Percentiles rank a stretch among this genome's conserved stretches.
These are phyloP conservation scores for Claviceps capensis DNA, from an alignment of 2,329 filamentous ascomycete genomes.

Conservation along the genomic window DNA sequence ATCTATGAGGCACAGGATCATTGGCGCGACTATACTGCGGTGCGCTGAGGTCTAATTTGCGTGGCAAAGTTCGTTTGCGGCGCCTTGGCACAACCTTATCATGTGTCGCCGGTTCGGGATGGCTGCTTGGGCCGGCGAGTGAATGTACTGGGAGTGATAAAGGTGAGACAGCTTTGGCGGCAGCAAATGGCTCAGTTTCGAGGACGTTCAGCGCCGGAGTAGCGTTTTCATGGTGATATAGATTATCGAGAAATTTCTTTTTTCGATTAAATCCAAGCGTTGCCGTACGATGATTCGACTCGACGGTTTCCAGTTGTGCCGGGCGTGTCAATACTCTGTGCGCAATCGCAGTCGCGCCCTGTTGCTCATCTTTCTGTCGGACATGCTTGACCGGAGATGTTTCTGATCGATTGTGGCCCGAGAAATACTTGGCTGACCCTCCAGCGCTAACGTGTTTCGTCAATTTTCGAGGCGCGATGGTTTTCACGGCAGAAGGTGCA, in stretches of 20 bases:
- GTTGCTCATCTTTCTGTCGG: not conserved
- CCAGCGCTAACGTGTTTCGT: conserved; percentile 16
- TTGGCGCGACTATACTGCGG: conserved; percentile 39
- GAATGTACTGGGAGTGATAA: not conserved
- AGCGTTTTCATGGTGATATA: conserved; percentile 29
- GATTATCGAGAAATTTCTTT: conserved; percentile 40
- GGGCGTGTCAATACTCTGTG: conserved; percentile 19
- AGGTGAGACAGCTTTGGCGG: not conserved
- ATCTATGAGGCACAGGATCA: conserved; percentile 29
- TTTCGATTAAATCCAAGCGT: conserved; percentile 31
- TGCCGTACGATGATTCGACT: conserved; percentile 19
- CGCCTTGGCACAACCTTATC: conserved; percentile 15
- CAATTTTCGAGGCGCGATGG: conserved; percentile 11
- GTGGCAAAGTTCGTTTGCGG: conserved; percentile 31
- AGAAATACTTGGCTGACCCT: conserved; percentile 15
- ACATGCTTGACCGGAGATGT: not conserved
- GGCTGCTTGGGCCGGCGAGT: not conserved
- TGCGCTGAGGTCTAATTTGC: conserved; percentile 32
- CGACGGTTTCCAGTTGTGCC: conserved; percentile 42
- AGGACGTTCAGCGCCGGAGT: not conserved
- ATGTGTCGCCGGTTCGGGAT: not conserved
- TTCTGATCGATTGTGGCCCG: not conserved
- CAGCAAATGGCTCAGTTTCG: not conserved
- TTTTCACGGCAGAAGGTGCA: not conserved
- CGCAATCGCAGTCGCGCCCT: not conserved